Evolutionary conservation across 2,329 filamentous ascomycete genomes (phyloP).

Genomic region (Fusarium compactum): DNA sequence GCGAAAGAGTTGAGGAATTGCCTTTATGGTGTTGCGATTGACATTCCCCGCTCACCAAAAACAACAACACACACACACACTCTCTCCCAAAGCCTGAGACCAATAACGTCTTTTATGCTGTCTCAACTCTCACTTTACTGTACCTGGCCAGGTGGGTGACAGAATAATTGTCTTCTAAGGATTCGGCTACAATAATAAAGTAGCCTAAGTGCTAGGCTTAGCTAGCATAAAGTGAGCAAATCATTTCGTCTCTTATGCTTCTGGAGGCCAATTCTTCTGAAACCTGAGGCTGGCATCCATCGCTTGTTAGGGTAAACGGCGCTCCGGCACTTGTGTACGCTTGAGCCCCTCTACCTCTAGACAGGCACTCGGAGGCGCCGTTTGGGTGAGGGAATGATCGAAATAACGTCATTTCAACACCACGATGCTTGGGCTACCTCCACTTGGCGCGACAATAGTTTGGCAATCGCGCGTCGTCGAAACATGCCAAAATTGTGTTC

Average conservation of each 20-base stretch:
- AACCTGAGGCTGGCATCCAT: not conserved
- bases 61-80: conserved; percentile 1
- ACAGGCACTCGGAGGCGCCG: conserved; percentile 29
- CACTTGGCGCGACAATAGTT: conserved; percentile 42
- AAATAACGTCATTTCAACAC: conserved; percentile 41
- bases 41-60: conserved; percentile 21
- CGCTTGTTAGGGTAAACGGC: conserved; percentile 14
- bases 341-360: conserved; percentile 16
- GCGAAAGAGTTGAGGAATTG: not conserved
- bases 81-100: conserved; percentile 31
- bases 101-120: conserved; percentile 38
- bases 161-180: no score
- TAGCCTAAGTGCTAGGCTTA: no score
- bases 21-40: not conserved
- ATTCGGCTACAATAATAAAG: no score
- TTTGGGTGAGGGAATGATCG: conserved; percentile 23
- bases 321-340: conserved; percentile 35
- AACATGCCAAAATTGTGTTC: conserved; percentile 31
- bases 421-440: conserved; percentile 28
- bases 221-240: no score
- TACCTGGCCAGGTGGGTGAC: not conserved
- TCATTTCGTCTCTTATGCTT: no score
- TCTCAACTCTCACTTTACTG: conserved; percentile 24
- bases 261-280: no score
- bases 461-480: conserved; percentile 23